A percentile compares a stretch with the other conserved stretches of the same genome.
These are phyloP conservation scores for Hirschfeldia incana DNA, from an alignment of 345 rosid genomes.

Conservation along the genomic window DNA sequence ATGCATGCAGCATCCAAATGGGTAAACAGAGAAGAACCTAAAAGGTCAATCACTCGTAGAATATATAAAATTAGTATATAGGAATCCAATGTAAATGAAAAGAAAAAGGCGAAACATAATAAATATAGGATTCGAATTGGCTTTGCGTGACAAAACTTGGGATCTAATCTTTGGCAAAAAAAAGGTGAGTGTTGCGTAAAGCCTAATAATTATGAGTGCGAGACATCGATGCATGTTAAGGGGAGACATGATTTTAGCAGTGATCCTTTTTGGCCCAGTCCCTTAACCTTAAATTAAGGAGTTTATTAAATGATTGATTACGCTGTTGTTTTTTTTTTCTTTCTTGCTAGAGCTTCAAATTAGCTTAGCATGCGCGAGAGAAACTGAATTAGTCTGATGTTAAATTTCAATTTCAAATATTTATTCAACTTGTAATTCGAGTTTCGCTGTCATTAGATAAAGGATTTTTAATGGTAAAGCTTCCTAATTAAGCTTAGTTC, in stretches of 20 bases:
- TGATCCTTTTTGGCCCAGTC: conserved; percentile 39
- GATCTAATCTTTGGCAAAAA: conserved; percentile 31
- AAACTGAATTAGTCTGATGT: not conserved
- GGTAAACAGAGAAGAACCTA: not conserved
- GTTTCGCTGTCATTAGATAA: not conserved
- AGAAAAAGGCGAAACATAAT: conserved; percentile 7
- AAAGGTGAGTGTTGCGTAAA: conserved; percentile 37
- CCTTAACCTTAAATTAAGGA: conserved; percentile 37
- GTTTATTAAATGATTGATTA: conserved; percentile 13
- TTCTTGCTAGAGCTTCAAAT: not conserved
- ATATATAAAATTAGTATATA: not conserved
- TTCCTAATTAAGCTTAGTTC: not conserved
- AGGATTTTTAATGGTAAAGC: not conserved
- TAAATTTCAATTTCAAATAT: not conserved
- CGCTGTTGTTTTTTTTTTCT: not conserved
- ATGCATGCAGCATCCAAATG: not conserved
- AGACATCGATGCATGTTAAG: conserved; percentile 37
- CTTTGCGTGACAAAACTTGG: conserved; percentile 33
- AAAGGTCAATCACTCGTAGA: conserved; percentile 1
- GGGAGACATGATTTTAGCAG: conserved; percentile 32
- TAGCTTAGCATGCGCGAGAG: conserved; percentile 19
- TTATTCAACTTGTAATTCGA: not conserved
- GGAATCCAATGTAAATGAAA: conserved; percentile 24
- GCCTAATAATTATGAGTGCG: conserved; percentile 34
- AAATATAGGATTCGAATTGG: conserved; percentile 16